Evolutionary conservation across 2,329 filamentous ascomycete genomes (phyloP).

Genomic region (Venturia oleaginea): DNA sequence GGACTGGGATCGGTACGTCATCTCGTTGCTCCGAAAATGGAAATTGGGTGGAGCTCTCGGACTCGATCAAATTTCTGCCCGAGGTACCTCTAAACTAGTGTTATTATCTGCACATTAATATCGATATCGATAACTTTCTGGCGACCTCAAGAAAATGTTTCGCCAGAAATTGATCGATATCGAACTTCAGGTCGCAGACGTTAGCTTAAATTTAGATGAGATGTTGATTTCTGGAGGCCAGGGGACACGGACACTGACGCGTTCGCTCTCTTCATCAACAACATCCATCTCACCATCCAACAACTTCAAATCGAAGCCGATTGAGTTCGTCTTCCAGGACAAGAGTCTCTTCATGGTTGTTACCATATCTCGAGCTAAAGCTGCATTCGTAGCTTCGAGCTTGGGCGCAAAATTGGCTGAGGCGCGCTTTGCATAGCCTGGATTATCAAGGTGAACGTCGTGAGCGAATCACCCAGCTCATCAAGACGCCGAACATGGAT

Average conservation of each 20-base stretch:
- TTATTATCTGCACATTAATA: no score
- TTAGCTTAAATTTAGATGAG: no score
- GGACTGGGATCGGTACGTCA: background rate
- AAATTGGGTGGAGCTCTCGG: background rate
- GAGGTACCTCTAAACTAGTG: no score
- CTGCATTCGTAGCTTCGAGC: background rate
- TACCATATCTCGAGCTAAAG: background rate
- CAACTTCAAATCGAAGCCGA: background rate
- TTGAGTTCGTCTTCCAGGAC: background rate
- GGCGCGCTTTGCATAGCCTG: background rate
- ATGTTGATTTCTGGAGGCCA: no score
- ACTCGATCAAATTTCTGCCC: background rate
- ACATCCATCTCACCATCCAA: background rate
- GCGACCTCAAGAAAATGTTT: no score
- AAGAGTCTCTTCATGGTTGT: background rate
- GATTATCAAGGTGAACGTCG: background rate
- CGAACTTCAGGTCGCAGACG: no score
- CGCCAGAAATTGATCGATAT: no score
- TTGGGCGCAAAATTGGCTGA: background rate
- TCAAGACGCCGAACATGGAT: background rate
- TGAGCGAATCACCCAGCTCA: background rate
- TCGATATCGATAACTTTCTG: no score
- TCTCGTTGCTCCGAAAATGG: constrained; percentile 3
- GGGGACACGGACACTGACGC: no score
- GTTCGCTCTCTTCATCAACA: background rate